Evolutionary conservation across 345 rosid genomes (phyloP).

Genomic region (Salix dunnii): DNA sequence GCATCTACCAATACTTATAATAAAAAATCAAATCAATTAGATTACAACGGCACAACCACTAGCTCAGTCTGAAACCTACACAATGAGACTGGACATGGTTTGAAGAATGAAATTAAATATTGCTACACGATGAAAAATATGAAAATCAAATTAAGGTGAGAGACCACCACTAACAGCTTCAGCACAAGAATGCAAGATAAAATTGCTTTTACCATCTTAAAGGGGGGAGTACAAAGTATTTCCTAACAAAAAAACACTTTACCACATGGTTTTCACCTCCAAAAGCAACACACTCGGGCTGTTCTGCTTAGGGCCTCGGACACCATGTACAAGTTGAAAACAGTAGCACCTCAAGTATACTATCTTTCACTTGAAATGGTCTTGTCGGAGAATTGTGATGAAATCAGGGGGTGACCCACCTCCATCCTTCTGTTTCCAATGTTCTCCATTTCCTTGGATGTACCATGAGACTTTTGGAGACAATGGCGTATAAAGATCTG

Average conservation of each 20-base stretch:
- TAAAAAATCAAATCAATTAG: slow-evolving; percentile 1
- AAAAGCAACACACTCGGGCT: neutral
- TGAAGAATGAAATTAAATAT: slow-evolving; percentile 1
- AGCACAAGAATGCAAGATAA: neutral
- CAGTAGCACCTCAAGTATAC: neutral
- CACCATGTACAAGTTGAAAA: neutral
- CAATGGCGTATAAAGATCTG: slow-evolving; percentile 63
- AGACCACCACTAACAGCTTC: neutral
- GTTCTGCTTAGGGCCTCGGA: neutral
- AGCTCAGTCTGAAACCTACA: slow-evolving; percentile 1
- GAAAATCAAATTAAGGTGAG: neutral
- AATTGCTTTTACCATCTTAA: neutral
- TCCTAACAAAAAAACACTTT: slow-evolving; percentile 1
- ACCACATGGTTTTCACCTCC: slow-evolving; percentile 14
- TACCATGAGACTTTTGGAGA: slow-evolving; percentile 70
- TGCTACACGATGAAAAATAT: neutral
- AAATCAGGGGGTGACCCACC: slow-evolving; percentile 45
- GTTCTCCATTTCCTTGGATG: slow-evolving; percentile 60
- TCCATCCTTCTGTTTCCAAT: slow-evolving; percentile 58
- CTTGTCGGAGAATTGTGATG: slow-evolving; percentile 45
- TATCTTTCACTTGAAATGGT: slow-evolving; percentile 46
- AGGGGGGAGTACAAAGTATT: neutral
- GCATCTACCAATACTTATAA: neutral
- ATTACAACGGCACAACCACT: neutral
- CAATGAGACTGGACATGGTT: neutral